Base-by-base conservation (phyloP, 768 basidiomycete species). In the Pleurotus tuoliensis region DNA sequence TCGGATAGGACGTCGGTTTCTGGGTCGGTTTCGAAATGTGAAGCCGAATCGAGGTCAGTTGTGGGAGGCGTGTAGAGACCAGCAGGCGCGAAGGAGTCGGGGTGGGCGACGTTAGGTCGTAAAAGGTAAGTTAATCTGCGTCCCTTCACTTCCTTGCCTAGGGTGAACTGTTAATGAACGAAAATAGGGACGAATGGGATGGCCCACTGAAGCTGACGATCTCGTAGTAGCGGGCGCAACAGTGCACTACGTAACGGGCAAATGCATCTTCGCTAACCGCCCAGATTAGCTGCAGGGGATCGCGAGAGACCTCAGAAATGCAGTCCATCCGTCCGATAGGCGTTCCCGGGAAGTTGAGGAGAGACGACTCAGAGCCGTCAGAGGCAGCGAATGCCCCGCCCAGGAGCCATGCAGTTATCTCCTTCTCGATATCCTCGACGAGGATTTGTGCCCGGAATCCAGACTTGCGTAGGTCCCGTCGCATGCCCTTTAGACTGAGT, bases 171-270 rank as follows among this genome's bases (percentile, higher is more conserved):
- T 11, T 24, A 34, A 24, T 6, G 6, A 50, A 20, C 47, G 48
- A 41, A 47, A 30, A 47, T 7, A 13, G 18, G 52, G 37, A 40
- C 9, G n/a, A 50, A 40, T 40, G 46, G 18, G 40, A 51, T 39
- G 15, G 11, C 38, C 25, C 68, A 90, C 90, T 92, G 75, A 85
- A 93, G 71, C 87, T 88, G 63, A 92, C 86, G 58, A 93, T 69
- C 57, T 84, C 83, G 67, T 92, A 82, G 69, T 87, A 92, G 38
- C 90, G 76, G 41, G 90, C 89, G 57, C 88, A 86, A 61, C 90
- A 92, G 61, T 94, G 91, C 5, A 92, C 83, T 46, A 92, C 81
- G 63, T 90, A 92, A 30, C 91, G 79, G 25, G 87, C 83, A 71
- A 91, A 92, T 0, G 83, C 76, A 63, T 90, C 87, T 56, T 87